These are phyloP conservation scores for Apophysomyces sp. DNA, from an alignment of 371 early-diverging fungal genomes.

Conservation along the genomic window DNA sequence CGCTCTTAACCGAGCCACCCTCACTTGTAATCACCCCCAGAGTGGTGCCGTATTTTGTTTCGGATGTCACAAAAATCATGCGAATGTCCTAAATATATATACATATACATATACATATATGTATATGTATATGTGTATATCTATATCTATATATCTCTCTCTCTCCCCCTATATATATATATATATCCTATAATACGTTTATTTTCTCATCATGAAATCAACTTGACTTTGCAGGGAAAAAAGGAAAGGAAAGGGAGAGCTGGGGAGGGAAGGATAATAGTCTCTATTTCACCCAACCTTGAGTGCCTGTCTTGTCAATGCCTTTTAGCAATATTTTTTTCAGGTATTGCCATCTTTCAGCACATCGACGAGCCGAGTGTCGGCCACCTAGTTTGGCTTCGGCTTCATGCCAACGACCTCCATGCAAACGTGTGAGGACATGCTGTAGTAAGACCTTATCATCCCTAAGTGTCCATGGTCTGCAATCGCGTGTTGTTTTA, in stretches of 20 bases:
- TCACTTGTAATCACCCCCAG: constrained; percentile 5
- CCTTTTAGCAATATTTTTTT: constrained; percentile 3
- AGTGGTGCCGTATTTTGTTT: constrained; percentile 7
- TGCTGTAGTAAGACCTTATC: constrained; percentile 5
- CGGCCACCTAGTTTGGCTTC: constrained; percentile 4
- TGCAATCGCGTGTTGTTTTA: neutral
- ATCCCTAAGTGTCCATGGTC: constrained; percentile 7
- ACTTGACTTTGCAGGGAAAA: no score
- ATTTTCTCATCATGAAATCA: neutral
- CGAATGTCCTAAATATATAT: neutral
- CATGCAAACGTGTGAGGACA: constrained; percentile 5
- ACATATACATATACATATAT: no score
- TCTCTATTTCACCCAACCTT: neutral
- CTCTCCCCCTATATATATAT: no score
- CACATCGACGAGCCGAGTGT: constrained; percentile 9
- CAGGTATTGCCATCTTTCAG: constrained; percentile 9
- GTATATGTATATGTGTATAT: no score
- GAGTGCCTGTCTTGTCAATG: constrained; percentile 2
- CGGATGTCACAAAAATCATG: constrained; percentile 11
- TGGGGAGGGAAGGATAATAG: neutral
- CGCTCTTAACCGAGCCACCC: constrained; percentile 1
- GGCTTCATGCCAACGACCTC: constrained; percentile 5
- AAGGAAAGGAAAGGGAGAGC: neutral
- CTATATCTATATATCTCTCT: no score
- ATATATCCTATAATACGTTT: no score